These are phyloP conservation scores for Naganishia cerealis DNA, from an alignment of 1,284 basidiomycete genomes.

Conservation along the genomic window DNA sequence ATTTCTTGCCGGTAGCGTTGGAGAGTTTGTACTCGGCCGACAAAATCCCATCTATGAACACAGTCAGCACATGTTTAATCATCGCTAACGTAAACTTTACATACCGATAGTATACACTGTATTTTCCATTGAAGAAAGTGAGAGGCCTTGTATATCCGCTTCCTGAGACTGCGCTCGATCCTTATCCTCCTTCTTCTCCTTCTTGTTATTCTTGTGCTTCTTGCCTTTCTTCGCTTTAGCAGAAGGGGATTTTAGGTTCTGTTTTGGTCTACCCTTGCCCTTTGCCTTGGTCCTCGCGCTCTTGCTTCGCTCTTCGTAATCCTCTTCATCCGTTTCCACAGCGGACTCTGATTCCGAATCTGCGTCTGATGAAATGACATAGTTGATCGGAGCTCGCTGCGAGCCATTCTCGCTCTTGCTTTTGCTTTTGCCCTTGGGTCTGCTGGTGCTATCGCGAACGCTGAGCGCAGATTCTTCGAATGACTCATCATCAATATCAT, in stretches of 20 bases:
- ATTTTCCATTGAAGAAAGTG: conserved; percentile 5
- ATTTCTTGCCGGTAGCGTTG: neutral
- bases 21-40: conserved; percentile 8
- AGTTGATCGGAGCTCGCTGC: neutral
- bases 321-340: conserved; percentile 17
- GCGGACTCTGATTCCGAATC: conserved; percentile 10
- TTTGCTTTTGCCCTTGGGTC: conserved; percentile 4
- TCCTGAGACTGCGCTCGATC: neutral
- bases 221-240: neutral
- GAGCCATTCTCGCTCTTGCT: neutral
- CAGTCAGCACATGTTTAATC: neutral
- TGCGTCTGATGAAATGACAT: conserved; percentile 6
- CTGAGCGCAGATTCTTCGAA: neutral
- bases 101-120: conserved; percentile 16
- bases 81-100: neutral
- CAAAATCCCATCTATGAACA: conserved; percentile 11
- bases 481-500: conserved; percentile 6
- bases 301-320: neutral
- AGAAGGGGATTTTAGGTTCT: neutral
- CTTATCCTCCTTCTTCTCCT: neutral
- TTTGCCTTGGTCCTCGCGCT: conserved; percentile 4
- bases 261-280: neutral
- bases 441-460: conserved; percentile 3
- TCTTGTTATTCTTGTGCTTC: neutral
- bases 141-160: conserved; percentile 8